phyloP scores from a whole-genome alignment of 1,284 basidiomycete species.

The Melampsora larici-populina region DNA sequence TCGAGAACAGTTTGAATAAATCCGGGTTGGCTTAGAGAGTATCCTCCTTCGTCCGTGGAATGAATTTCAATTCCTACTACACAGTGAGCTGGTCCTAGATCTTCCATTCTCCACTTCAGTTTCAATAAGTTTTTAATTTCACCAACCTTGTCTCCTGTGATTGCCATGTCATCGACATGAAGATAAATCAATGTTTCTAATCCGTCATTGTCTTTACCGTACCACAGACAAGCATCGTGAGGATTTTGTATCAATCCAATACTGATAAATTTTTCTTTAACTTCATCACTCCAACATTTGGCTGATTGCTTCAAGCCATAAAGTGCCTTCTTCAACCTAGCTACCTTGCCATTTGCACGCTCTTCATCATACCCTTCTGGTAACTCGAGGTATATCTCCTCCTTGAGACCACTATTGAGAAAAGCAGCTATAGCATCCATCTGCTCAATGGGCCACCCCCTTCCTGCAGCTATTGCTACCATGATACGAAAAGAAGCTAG shows the following conservation, averaged over 20 bases:
- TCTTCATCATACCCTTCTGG: background rate
- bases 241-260: background rate
- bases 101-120: background rate
- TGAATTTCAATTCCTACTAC: background rate
- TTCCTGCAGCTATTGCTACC: no score
- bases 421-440: slow-evolving; percentile 41
- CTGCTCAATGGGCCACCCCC: no score
- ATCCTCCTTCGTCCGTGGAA: background rate
- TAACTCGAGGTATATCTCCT: slow-evolving; percentile 4
- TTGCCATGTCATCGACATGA: no score
- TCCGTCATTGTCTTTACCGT: background rate
- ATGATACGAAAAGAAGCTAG: no score
- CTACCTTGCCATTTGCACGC: background rate
- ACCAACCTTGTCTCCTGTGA: background rate
- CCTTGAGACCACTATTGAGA: slow-evolving; percentile 7
- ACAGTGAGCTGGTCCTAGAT: background rate
- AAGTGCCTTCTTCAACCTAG: background rate
- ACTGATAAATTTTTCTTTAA: background rate
- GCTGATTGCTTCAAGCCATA: no score
- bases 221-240: background rate
- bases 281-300: background rate
- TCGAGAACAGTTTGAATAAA: background rate
- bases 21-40: background rate
- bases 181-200: background rate
- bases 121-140: background rate